Conservation (phyloP, 2,329 filamentous ascomycete species). For the Pseudocercospora fijiensis region DNA sequence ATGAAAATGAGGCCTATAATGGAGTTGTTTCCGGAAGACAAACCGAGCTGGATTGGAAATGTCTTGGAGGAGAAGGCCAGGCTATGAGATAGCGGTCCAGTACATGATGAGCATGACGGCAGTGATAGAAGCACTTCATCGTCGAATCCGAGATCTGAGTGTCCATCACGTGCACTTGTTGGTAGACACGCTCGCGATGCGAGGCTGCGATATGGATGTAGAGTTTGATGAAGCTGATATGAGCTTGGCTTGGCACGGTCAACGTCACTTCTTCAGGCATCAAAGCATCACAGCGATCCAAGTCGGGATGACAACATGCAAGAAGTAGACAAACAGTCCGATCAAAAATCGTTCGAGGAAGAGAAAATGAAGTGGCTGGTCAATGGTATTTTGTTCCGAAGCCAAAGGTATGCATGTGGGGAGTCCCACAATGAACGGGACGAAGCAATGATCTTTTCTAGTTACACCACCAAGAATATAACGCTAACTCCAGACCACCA, state of each 20-base stretch:
- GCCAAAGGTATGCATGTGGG: no score
- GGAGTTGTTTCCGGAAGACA: slow-evolving; percentile 23
- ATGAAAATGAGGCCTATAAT: slow-evolving; percentile 21
- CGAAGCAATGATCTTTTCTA: not conserved
- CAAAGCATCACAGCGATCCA: slow-evolving; percentile 23
- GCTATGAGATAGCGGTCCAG: slow-evolving; percentile 12
- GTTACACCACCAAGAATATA: not conserved
- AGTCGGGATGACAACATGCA: slow-evolving; percentile 22
- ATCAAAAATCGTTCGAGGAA: not conserved
- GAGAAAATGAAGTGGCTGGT: not conserved
- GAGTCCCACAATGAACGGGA: not conserved
- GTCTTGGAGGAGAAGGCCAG: slow-evolving; percentile 23
- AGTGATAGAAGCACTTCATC: not conserved
- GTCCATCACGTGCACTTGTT: not conserved
- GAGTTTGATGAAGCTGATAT: slow-evolving; percentile 2
- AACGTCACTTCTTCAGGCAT: slow-evolving; percentile 24
- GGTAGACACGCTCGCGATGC: not conserved
- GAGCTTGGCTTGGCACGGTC: slow-evolving; percentile 21
- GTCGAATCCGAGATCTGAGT: not conserved
- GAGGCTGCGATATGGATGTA: not conserved
- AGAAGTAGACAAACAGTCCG: not conserved
- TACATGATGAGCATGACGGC: not conserved
- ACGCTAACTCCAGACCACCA: not conserved
- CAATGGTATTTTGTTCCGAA: not conserved
- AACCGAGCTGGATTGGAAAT: slow-evolving; percentile 20